A percentile compares a stretch with the other conserved stretches of the same genome.
Conservation (phyloP, 139 green algal genomes). For the Axilococcus clingmanii region DNA sequence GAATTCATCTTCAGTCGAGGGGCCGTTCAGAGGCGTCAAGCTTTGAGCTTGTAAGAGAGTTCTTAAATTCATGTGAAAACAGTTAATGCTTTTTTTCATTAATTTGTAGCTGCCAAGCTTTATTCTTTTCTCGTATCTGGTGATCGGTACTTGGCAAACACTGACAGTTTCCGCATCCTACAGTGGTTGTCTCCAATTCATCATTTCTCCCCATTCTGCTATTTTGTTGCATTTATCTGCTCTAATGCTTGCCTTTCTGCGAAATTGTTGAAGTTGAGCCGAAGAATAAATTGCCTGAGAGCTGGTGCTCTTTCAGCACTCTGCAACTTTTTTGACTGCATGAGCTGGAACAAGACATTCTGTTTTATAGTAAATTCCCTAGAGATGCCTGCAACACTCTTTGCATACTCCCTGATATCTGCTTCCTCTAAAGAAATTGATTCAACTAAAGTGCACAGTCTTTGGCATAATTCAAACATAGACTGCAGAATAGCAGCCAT, state of each 20-base stretch:
- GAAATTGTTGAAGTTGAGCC: slow-evolving; percentile 74
- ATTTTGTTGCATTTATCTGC: no score
- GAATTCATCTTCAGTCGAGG: no score
- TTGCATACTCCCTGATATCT: slow-evolving; percentile 1
- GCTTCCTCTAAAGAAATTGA: slow-evolving; percentile 16
- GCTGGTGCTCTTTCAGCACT: slow-evolving; percentile 41
- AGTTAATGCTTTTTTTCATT: no score
- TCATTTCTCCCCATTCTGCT: no score
- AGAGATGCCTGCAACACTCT: neutral
- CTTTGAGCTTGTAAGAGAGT: no score
- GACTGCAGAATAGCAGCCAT: slow-evolving; percentile 33
- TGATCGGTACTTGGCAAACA: no score
- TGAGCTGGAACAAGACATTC: slow-evolving; percentile 33
- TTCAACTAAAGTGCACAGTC: slow-evolving; percentile 30
- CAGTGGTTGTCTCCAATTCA: no score
- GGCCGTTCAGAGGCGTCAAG: no score
- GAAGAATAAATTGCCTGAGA: slow-evolving; percentile 67
- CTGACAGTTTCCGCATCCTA: no score
- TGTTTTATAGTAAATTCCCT: slow-evolving; percentile 2
- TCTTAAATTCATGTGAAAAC: no score
- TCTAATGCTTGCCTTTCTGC: slow-evolving; percentile 1
- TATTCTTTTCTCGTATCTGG: no score
- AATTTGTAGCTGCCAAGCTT: no score
- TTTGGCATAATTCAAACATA: slow-evolving; percentile 44
- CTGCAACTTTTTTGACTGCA: slow-evolving; percentile 40